Evolutionary conservation across 805 yeast genomes (phyloP).

Genomic region (Nakazawaea anatomiae): DNA sequence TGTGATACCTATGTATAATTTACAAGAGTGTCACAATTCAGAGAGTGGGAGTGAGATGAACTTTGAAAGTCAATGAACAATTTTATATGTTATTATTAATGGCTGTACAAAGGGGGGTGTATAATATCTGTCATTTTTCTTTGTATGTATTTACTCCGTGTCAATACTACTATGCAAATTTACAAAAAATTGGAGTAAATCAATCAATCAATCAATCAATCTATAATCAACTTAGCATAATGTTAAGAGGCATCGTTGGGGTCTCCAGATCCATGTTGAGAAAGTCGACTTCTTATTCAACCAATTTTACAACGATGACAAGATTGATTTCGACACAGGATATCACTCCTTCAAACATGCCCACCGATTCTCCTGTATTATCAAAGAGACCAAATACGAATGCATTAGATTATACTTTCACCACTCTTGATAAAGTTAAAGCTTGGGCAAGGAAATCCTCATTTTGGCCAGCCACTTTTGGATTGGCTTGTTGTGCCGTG

Average conservation of each 20-base stretch:
- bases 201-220: not conserved
- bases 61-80: too few species aligned
- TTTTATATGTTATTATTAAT: too few species aligned
- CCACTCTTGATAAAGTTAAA: constrained; percentile 75
- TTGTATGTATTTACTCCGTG: too few species aligned
- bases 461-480: constrained; percentile 91
- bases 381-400: constrained; percentile 53
- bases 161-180: too few species aligned
- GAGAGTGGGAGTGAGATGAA: too few species aligned
- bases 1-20: too few species aligned
- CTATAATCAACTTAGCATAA: not conserved
- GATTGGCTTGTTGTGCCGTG: constrained; percentile 89
- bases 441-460: constrained; percentile 91
- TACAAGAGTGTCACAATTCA: too few species aligned
- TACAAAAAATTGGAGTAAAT: not conserved
- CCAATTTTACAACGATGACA: not conserved
- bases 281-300: not conserved
- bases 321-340: constrained; percentile 11
- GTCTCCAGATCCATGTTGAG: not conserved
- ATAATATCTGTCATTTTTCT: too few species aligned
- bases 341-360: constrained; percentile 46
- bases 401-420: constrained; percentile 74
- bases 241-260: not conserved
- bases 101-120: too few species aligned
- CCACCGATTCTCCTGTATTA: constrained; percentile 67